phyloP scores from a whole-genome alignment of 148 eudicot genomes.

The Linanthus parryae region DNA sequence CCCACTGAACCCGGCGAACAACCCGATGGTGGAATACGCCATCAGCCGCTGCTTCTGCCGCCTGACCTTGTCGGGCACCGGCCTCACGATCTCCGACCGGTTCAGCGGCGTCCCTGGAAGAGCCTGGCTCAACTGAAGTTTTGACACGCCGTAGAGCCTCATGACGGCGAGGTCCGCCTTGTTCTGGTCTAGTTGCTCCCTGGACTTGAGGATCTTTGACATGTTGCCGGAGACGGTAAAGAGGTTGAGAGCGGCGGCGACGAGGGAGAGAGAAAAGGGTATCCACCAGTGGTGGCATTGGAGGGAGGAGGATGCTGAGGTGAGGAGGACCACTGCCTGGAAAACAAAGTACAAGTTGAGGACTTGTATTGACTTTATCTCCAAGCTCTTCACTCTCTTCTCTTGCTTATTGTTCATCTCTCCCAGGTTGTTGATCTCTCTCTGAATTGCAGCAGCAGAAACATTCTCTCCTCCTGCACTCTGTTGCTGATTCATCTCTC shows the following conservation, averaged over 20 bases:
- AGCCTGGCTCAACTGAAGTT: slow-evolving; percentile 2
- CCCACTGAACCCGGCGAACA: slow-evolving; percentile 15
- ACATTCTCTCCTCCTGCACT: no score
- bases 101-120: slow-evolving; percentile 19
- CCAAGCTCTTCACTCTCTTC: slow-evolving; percentile 12
- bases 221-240: slow-evolving; percentile 9
- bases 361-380: slow-evolving; percentile 19
- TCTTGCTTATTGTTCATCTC: slow-evolving; percentile 20
- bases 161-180: slow-evolving; percentile 16
- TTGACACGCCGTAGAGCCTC: slow-evolving; percentile 11
- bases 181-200: slow-evolving; percentile 23
- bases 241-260: slow-evolving; percentile 13
- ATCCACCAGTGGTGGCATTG: slow-evolving; percentile 29
- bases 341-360: slow-evolving; percentile 23
- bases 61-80: not conserved
- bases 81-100: slow-evolving; percentile 14
- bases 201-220: slow-evolving; percentile 11
- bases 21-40: slow-evolving; percentile 4
- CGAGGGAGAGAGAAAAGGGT: slow-evolving; percentile 23
- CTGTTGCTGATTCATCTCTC: no score
- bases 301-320: slow-evolving; percentile 10
- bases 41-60: slow-evolving; percentile 9
- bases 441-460: no score
- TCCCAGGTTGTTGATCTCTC: slow-evolving; percentile 13
- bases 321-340: slow-evolving; percentile 21